Evolutionary conservation across 306 rosid genomes (phyloP).

Genomic region (Pachyrhizus erosus): DNA sequence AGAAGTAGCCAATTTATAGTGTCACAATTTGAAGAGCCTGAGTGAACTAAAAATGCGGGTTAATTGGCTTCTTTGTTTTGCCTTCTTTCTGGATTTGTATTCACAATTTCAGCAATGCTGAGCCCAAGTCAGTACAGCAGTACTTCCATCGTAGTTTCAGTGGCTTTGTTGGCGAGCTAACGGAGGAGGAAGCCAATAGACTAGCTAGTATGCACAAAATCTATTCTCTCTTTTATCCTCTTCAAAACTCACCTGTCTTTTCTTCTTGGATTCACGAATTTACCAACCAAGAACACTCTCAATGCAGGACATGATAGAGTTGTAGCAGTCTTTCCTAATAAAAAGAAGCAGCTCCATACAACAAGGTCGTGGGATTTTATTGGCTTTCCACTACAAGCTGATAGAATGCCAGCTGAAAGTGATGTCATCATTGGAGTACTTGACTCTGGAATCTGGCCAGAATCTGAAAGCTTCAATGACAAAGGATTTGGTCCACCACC

Average conservation of each 20-base stretch:
- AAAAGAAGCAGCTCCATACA: conserved; percentile 48
- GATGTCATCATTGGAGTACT: conserved; percentile 56
- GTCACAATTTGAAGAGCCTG: neutral
- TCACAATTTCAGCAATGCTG: conserved; percentile 23
- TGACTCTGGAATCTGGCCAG: conserved; percentile 66
- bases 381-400: conserved; percentile 46
- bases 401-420: conserved; percentile 38
- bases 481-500: conserved; percentile 62
- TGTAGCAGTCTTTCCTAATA: conserved; percentile 58
- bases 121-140: conserved; percentile 31
- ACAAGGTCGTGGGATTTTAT: conserved; percentile 72
- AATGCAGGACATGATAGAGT: conserved; percentile 55
- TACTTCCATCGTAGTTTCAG: conserved; percentile 53
- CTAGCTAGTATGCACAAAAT: conserved; percentile 43
- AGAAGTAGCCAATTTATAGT: neutral
- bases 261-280: neutral
- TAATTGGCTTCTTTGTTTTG: neutral
- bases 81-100: neutral
- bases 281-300: neutral
- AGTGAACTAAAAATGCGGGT: neutral
- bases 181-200: conserved; percentile 49
- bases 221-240: neutral
- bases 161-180: conserved; percentile 53
- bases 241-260: neutral
- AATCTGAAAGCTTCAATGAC: conserved; percentile 54